phyloP scores from a whole-genome alignment of 345 rosid species.

The rapeseed (Brassica napus) region DNA sequence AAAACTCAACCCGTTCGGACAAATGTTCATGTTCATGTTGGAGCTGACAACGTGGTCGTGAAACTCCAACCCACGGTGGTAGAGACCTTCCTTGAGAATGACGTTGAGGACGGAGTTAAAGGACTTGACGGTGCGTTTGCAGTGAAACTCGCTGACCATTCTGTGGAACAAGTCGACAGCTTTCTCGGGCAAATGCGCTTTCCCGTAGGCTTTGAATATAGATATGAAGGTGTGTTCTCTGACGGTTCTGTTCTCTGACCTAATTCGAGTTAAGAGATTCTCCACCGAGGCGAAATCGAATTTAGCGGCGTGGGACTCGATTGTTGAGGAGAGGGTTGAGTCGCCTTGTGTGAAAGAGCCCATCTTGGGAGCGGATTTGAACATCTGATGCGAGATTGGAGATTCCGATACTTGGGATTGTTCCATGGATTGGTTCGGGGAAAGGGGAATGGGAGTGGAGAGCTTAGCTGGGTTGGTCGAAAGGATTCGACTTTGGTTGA shows the following conservation, averaged over 20 bases:
- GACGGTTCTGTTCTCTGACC: constrained; percentile 57
- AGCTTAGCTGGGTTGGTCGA: constrained; percentile 40
- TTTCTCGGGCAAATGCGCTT: constrained; percentile 58
- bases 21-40: constrained; percentile 50
- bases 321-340: constrained; percentile 70
- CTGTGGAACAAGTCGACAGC: constrained; percentile 68
- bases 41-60: constrained; percentile 50
- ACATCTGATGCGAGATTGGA: constrained; percentile 55
- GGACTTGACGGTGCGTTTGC: constrained; percentile 72
- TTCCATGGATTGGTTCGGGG: constrained; percentile 26
- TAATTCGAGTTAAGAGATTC: constrained; percentile 60
- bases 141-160: constrained; percentile 63
- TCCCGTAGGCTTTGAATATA: constrained; percentile 77
- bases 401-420: constrained; percentile 22
- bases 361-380: constrained; percentile 51
- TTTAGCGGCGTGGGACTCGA: constrained; percentile 54
- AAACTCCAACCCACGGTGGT: constrained; percentile 66
- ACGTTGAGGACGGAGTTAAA: constrained; percentile 88
- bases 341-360: constrained; percentile 77
- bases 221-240: constrained; percentile 57
- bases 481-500: constrained; percentile 35
- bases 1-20: constrained; percentile 67
- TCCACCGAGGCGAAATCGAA: constrained; percentile 66
- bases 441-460: constrained; percentile 17
- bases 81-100: constrained; percentile 57